phyloP scores from a whole-genome alignment of 2,329 filamentous ascomycete species.

The Fusarium coffeatum region DNA sequence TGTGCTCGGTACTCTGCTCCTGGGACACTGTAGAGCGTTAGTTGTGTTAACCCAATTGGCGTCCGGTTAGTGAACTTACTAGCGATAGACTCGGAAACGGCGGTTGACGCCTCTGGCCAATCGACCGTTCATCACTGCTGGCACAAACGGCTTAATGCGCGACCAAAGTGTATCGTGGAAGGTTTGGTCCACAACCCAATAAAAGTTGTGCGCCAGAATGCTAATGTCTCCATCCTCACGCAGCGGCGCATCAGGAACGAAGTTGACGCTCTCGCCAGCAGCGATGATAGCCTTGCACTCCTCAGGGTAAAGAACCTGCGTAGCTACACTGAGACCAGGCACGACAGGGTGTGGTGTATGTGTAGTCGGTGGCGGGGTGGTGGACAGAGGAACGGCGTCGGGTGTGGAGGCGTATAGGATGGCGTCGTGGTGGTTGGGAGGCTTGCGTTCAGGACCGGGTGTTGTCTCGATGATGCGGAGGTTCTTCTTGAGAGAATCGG shows the following conservation, averaged over 20 bases:
- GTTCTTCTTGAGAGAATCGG: conserved; percentile 52
- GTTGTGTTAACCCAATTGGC: fast-evolving
- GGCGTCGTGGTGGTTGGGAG: conserved; percentile 74
- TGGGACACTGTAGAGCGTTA: conserved; percentile 58
- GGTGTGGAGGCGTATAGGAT: conserved; percentile 71
- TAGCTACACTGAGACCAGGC: conserved; percentile 69
- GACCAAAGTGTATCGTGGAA: conserved; percentile 74
- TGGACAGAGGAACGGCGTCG: conserved; percentile 65
- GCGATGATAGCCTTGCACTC: conserved; percentile 76
- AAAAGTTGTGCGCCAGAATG: conserved; percentile 78
- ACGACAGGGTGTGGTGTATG: conserved; percentile 71
- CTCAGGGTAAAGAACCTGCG: conserved; percentile 67
- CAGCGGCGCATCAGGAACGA: conserved; percentile 74
- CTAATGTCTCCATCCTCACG: conserved; percentile 73
- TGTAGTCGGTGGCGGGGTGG: conserved; percentile 59
- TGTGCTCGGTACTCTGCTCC: conserved; percentile 78
- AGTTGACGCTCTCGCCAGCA: conserved; percentile 72
- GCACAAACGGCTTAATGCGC: conserved; percentile 69
- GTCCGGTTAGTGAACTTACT: conserved; percentile 47
- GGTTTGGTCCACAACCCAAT: conserved; percentile 73
- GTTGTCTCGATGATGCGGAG: conserved; percentile 73
- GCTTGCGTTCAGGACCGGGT: conserved; percentile 69
- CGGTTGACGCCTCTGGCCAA: conserved; percentile 73
- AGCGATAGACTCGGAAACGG: conserved; percentile 77
- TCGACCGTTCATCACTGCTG: conserved; percentile 65